Percentiles rank a stretch among this genome's conserved stretches.
These are phyloP conservation scores for Kodamaea kakaduensis DNA, from an alignment of 805 yeast species.

Conservation along the genomic window DNA sequence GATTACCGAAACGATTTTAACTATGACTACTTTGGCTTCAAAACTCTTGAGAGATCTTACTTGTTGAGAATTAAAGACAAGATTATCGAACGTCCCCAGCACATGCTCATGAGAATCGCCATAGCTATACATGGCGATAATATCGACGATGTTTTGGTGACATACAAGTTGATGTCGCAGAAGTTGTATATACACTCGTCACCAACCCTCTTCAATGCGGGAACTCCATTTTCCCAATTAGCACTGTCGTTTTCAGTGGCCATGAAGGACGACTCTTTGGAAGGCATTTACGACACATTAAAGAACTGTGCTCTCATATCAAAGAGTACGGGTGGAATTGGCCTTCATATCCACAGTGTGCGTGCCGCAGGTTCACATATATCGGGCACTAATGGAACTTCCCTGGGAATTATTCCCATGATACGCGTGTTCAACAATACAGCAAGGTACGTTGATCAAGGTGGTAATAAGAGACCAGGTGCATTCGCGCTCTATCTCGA, in stretches of 20 bases:
- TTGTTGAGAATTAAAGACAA: constrained; percentile 51
- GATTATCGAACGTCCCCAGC: constrained; percentile 61
- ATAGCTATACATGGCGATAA: constrained; percentile 58
- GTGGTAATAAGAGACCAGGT: constrained; percentile 97
- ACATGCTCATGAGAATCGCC: constrained; percentile 58
- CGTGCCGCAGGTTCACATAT: constrained; percentile 84
- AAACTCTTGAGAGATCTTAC: constrained; percentile 58
- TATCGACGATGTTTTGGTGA: constrained; percentile 48
- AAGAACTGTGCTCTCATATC: constrained; percentile 87
- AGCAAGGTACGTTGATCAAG: constrained; percentile 96
- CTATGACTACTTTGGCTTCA: constrained; percentile 58
- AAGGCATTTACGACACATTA: constrained; percentile 88
- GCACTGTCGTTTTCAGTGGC: constrained; percentile 91
- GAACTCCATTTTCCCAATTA: constrained; percentile 78
- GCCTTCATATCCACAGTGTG: constrained; percentile 82
- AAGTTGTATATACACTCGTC: constrained; percentile 92
- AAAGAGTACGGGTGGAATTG: constrained; percentile 95
- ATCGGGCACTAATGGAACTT: constrained; percentile 88
- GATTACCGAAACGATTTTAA: constrained; percentile 49
- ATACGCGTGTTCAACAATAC: constrained; percentile 91
- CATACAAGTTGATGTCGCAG: constrained; percentile 72
- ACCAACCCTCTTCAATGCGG: constrained; percentile 92
- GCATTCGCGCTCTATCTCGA: constrained; percentile 92
- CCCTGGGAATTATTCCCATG: constrained; percentile 96
- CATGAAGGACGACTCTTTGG: constrained; percentile 92